Percentiles rank a stretch among this genome's conserved stretches.
These are phyloP conservation scores for Fraxinus cuspidata DNA, from an alignment of 257 asterid species.

Conservation along the genomic window DNA sequence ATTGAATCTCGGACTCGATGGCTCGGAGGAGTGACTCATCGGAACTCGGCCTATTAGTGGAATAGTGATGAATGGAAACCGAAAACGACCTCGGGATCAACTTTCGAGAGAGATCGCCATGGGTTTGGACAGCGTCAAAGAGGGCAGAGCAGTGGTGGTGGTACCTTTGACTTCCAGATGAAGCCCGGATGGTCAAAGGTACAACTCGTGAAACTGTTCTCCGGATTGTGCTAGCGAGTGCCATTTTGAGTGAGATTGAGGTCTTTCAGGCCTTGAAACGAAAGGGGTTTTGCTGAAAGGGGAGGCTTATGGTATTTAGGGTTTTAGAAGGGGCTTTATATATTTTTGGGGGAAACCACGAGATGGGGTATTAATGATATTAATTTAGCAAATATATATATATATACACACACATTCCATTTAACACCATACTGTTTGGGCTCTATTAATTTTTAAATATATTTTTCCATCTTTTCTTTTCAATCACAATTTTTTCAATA, in stretches of 20 bases:
- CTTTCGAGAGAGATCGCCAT: slow-evolving; percentile 20
- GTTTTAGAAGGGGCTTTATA: slow-evolving; percentile 33
- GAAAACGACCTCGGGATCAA: slow-evolving; percentile 45
- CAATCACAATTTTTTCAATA: no score
- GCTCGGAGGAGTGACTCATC: slow-evolving; percentile 58
- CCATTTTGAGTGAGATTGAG: slow-evolving; percentile 38
- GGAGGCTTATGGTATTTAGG: slow-evolving; percentile 23
- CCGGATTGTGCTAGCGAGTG: slow-evolving; percentile 43
- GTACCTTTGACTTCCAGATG: slow-evolving; percentile 46
- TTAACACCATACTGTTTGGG: no score
- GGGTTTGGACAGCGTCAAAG: slow-evolving; percentile 37
- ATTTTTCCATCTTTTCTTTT: no score
- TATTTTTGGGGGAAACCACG: background rate
- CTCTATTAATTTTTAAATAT: no score
- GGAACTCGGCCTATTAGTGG: slow-evolving; percentile 43
- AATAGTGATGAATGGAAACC: slow-evolving; percentile 39
- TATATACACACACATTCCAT: no score
- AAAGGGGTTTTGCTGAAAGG: background rate
- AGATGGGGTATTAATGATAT: background rate
- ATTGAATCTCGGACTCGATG: slow-evolving; percentile 54
- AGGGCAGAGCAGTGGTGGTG: slow-evolving; percentile 43
- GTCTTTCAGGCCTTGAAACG: background rate
- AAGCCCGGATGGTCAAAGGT: slow-evolving; percentile 46
- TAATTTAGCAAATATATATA: no score
- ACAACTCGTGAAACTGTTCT: slow-evolving; percentile 56